phyloP scores from a whole-genome alignment of 352 stramenopile genomes.

The Phytophthora sansomeana region DNA sequence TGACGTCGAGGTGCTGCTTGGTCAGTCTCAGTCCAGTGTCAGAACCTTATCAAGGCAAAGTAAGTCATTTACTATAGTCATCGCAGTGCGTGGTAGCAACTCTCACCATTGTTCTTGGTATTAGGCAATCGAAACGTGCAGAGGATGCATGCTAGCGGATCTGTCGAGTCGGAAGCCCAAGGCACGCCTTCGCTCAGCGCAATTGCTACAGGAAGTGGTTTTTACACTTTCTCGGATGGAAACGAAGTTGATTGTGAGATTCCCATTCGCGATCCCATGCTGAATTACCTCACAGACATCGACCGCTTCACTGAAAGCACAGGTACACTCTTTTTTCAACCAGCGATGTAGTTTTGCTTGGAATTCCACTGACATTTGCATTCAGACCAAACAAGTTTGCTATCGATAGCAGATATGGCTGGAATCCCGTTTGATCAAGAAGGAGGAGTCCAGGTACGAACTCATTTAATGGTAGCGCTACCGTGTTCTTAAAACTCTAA shows the following conservation, averaged over 20 bases:
- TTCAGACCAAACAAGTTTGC: slow-evolving; percentile 27
- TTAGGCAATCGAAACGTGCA: slow-evolving; percentile 7
- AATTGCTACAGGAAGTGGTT: slow-evolving; percentile 14
- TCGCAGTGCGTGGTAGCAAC: background rate
- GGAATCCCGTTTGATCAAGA: slow-evolving; percentile 15
- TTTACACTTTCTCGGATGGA: background rate
- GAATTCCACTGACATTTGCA: background rate
- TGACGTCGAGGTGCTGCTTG: slow-evolving; percentile 65
- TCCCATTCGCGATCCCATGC: slow-evolving; percentile 54
- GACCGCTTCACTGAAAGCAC: slow-evolving; percentile 64
- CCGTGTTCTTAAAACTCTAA: background rate
- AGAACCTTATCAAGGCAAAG: slow-evolving; percentile 14
- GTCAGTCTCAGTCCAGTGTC: slow-evolving; percentile 34
- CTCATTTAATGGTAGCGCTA: background rate
- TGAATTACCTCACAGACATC: slow-evolving; percentile 60
- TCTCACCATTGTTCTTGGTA: background rate
- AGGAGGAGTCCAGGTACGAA: background rate
- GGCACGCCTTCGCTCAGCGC: slow-evolving; percentile 22
- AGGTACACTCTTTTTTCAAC: slow-evolving; percentile 26
- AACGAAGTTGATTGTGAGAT: slow-evolving; percentile 21
- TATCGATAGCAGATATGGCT: slow-evolving; percentile 24
- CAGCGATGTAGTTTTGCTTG: too few species aligned
- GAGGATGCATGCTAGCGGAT: background rate
- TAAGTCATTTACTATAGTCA: background rate
- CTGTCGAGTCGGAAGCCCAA: background rate